Evolutionary conservation across 495 filamentous ascomycete genomes (phyloP).

Genomic region (Aspergillus incahuasiensis): DNA sequence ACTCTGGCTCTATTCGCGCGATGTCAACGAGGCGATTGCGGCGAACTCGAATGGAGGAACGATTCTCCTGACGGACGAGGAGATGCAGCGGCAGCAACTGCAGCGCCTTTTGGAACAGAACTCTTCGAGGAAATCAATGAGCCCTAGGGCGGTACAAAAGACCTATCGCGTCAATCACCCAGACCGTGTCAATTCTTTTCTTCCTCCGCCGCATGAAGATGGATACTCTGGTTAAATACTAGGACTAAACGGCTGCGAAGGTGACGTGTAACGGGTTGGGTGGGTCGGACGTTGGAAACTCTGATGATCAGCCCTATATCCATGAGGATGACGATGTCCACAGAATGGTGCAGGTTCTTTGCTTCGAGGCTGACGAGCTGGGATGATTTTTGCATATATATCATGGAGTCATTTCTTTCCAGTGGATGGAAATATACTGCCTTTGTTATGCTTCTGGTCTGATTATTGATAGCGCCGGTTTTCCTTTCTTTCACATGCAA

Average conservation of each 20-base stretch:
- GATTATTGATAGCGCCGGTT: no score
- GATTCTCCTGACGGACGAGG: constrained; percentile 31
- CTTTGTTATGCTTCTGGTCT: no score
- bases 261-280: background rate
- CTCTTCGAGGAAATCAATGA: constrained; percentile 15
- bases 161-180: constrained; percentile 33
- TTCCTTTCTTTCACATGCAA: no score
- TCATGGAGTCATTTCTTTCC: background rate
- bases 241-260: background rate
- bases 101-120: constrained; percentile 27
- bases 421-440: no score
- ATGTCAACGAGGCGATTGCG: constrained; percentile 6
- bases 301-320: constrained; percentile 9
- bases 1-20: constrained; percentile 22
- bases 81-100: constrained; percentile 37
- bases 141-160: constrained; percentile 23
- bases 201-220: constrained; percentile 3
- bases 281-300: background rate
- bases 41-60: constrained; percentile 13
- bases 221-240: constrained; percentile 11
- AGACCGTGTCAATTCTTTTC: constrained; percentile 12
- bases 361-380: background rate
- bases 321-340: background rate
- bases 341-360: background rate
- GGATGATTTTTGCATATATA: background rate